A percentile compares a stretch with the other conserved stretches of the same genome.
Conservation (phyloP, 495 filamentous ascomycete species). For the Amphirosellinia nigrospora region DNA sequence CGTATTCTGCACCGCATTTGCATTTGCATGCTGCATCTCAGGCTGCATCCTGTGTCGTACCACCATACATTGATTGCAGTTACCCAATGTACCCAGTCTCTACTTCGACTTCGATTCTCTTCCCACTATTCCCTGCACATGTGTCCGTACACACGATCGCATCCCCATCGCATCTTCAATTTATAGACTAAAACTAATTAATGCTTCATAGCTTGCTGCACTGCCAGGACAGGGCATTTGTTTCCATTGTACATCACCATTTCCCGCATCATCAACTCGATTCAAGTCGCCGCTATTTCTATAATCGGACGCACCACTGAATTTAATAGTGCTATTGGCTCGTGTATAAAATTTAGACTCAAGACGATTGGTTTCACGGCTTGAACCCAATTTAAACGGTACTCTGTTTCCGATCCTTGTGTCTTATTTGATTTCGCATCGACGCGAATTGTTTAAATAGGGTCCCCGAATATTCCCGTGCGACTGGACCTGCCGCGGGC, state of each 20-base stretch:
- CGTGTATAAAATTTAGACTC: constrained; percentile 15
- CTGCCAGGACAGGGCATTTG: constrained; percentile 14
- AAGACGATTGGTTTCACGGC: constrained; percentile 17
- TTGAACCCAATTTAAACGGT: neutral
- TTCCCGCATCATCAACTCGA: neutral
- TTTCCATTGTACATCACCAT: constrained; percentile 5
- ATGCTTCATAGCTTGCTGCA: constrained; percentile 22
- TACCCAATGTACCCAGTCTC: neutral
- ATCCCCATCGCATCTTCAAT: neutral
- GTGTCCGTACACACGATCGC: constrained; percentile 18
- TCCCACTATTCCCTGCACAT: neutral
- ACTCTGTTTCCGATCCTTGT: constrained; percentile 17
- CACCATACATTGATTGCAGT: neutral
- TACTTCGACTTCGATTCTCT: constrained; percentile 3
- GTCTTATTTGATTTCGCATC: constrained; percentile 12
- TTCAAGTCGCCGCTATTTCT: neutral
- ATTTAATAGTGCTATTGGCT: neutral
- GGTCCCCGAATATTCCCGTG: neutral
- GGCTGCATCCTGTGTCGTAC: constrained; percentile 13
- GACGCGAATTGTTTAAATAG: neutral
- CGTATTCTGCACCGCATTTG: constrained; percentile 20
- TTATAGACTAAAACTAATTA: constrained; percentile 11
- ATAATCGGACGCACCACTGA: neutral
- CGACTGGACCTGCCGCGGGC: neutral
- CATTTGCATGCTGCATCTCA: constrained; percentile 11